These are phyloP conservation scores for Apiospora kogelbergensis DNA, from an alignment of 2,329 filamentous ascomycete genomes.

Conservation along the genomic window DNA sequence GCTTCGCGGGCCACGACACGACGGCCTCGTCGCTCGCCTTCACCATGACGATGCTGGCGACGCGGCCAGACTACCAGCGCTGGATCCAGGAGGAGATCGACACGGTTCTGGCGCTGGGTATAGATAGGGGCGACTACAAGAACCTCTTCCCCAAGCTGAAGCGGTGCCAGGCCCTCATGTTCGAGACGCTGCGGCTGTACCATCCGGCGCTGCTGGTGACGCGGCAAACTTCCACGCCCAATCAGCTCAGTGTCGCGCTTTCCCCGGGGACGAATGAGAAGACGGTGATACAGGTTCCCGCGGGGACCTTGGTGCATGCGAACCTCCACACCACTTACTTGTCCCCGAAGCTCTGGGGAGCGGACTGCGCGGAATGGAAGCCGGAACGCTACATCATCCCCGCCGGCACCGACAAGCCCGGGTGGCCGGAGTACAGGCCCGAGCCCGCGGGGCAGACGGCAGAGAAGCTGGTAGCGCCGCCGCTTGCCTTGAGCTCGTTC, in stretches of 20 bases:
- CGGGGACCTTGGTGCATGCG: not conserved
- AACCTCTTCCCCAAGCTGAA: slow-evolving; percentile 21
- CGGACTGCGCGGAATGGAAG: slow-evolving; percentile 8
- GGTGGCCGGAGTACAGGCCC: slow-evolving; percentile 7
- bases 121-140: slow-evolving; percentile 19
- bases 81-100: slow-evolving; percentile 18
- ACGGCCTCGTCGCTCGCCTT: slow-evolving; percentile 25
- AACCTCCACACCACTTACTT: not conserved
- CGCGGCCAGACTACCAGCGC: slow-evolving; percentile 21
- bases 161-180: slow-evolving; percentile 23
- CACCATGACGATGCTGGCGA: slow-evolving; percentile 21
- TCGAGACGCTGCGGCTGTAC: slow-evolving; percentile 13
- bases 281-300: not conserved
- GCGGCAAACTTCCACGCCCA: not conserved
- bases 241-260: not conserved
- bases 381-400: slow-evolving; percentile 7
- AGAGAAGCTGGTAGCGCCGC: slow-evolving; percentile 10
- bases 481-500: not conserved
- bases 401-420: not conserved
- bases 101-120: not conserved
- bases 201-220: slow-evolving; percentile 6
- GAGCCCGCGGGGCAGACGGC: slow-evolving; percentile 6
- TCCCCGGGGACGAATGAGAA: not conserved
- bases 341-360: not conserved
- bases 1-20: slow-evolving; percentile 31